Percentiles rank a stretch among this genome's conserved stretches.
Evolutionary conservation across 768 basidiomycete genomes (phyloP).

Genomic region (Candolleomyces aberdarensis): DNA sequence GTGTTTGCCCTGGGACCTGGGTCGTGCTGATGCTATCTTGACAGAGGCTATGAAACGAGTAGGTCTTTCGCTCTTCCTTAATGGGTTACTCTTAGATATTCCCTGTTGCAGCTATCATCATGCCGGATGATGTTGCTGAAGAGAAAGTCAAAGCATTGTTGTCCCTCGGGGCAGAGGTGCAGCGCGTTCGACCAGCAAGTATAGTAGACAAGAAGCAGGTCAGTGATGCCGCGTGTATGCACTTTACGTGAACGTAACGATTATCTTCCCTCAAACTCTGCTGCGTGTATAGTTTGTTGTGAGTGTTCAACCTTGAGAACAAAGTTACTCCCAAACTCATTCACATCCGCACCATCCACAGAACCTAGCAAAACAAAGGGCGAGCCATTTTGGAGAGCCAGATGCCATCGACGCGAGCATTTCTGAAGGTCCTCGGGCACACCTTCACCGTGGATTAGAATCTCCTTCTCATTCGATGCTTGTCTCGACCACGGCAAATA

Average conservation of each 20-base stretch:
- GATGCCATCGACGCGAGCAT: constrained; percentile 25
- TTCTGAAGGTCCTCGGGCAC: constrained; percentile 8
- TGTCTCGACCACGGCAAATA: constrained; percentile 48
- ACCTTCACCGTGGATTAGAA: constrained; percentile 29
- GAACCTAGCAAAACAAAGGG: constrained; percentile 86
- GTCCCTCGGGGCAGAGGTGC: constrained; percentile 85
- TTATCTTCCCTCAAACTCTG: constrained; percentile 42
- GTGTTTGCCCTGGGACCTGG: background rate
- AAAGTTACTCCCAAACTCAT: background rate
- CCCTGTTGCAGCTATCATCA: constrained; percentile 67
- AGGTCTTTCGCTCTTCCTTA: constrained; percentile 18
- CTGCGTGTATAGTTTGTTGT: constrained; percentile 35
- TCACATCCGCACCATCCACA: constrained; percentile 23
- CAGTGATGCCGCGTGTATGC: constrained; percentile 13
- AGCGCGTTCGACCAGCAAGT: constrained; percentile 88
- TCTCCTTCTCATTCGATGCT: constrained; percentile 44
- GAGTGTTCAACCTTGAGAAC: no score
- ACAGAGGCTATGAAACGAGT: constrained; percentile 88
- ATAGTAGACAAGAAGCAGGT: constrained; percentile 97
- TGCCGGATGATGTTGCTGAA: constrained; percentile 85
- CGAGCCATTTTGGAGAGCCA: constrained; percentile 63
- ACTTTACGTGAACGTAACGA: background rate
- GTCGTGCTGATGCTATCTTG: background rate
- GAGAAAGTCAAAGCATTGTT: constrained; percentile 87
- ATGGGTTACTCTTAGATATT: background rate